Evolutionary conservation across 1,284 basidiomycete species (phyloP), one percentile per base, ranked within the genome.

Genomic region (Ganoderma resinaceum): DNA sequence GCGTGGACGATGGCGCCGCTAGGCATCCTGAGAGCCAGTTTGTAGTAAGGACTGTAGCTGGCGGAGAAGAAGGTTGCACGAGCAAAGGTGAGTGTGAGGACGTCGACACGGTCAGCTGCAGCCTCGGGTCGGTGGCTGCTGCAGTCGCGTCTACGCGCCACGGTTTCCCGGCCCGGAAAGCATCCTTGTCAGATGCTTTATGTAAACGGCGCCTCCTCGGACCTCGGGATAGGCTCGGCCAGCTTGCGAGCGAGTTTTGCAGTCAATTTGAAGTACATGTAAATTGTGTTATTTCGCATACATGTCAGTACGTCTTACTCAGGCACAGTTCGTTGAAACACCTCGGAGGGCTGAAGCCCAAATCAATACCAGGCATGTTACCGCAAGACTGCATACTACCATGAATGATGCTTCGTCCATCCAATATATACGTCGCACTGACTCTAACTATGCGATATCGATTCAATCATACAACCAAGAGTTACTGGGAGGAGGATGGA

Each of bases 1-100:
- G 86, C 88, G 70, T 88, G 91, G 1, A 90, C 75, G 66, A 90
- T 70, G 29, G 81, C 58, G 23, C 58, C 58, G 23, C 37, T 40
- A 14, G 58, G 58, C 58, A 60, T 60, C 23, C 23, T 60, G 35
- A 9, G n/a, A 1, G 58, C 58, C 58, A 60, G 58, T 7, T 29
- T 60, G 58, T 40, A 38, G 23, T 8, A 20, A 23, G 42, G 37
- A 23, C 23, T 23, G 5, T 16, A 23, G 37, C 16, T 4, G 11
- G 11, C 23, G 46, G 7, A 49, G 46, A 26, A 49, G n/a, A 26
- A 3, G 11, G 46, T 4, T 4, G 11, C 23, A 12, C 23, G 20
- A 26, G 20, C 46, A 49, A 12, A 49, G 46, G 20, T 23, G 43
- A 6, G n/a, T n/a, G 20, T 9, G 20, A n/a, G 20, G 20, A n/a